These are phyloP conservation scores for Fibroporia radiculosa DNA, from an alignment of 768 basidiomycete species.

Conservation along the genomic window DNA sequence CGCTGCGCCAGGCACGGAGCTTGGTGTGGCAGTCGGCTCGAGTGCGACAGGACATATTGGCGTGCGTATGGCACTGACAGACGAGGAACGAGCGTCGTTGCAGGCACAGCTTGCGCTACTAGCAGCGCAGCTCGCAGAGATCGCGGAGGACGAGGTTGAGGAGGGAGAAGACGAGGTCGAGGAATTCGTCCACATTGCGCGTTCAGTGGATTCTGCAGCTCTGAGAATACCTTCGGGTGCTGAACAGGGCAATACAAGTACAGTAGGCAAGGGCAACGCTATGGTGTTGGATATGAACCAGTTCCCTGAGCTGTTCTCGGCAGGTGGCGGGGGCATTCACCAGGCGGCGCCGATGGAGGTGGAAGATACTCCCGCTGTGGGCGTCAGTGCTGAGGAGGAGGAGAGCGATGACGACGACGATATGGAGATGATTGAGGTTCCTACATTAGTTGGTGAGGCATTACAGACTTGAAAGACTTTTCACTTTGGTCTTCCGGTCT, in stretches of 20 bases:
- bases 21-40: constrained; percentile 4
- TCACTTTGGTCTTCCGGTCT: no score
- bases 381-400: constrained; percentile 5
- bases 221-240: no score
- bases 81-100: constrained; percentile 52
- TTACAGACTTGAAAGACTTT: constrained; percentile 5
- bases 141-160: constrained; percentile 35
- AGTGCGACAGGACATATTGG: constrained; percentile 5
- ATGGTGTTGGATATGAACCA: neutral
- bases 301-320: neutral
- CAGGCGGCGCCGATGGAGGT: neutral
- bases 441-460: constrained; percentile 1
- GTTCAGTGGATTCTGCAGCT: neutral
- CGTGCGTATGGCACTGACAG: constrained; percentile 22
- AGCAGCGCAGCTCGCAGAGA: constrained; percentile 64
- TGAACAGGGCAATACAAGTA: constrained; percentile 10
- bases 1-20: constrained; percentile 11
- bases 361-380: constrained; percentile 10
- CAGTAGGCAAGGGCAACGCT: neutral
- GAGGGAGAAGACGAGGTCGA: constrained; percentile 15
- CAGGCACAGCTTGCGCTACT: constrained; percentile 69
- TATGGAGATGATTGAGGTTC: constrained; percentile 24
- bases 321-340: neutral
- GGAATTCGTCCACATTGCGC: neutral
- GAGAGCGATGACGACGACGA: constrained; percentile 21